A percentile compares a stretch with the other conserved stretches of the same genome.
Conservation (phyloP, 345 rosid species). For the Carallia brachiata region DNA sequence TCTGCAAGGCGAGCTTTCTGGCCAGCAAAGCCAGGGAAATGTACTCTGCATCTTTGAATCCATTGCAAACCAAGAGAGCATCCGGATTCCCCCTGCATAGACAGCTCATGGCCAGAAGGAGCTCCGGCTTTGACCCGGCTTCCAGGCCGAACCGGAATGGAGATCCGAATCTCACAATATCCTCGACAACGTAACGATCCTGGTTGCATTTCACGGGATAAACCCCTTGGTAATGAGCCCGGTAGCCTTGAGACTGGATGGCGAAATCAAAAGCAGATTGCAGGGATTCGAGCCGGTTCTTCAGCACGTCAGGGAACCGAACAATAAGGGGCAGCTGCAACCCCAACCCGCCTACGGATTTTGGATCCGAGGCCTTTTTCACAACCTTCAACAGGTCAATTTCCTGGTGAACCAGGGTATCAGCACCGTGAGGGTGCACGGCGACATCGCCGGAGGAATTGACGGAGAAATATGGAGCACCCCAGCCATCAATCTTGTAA, state of each 20-base stretch:
- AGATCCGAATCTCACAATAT: slow-evolving; percentile 73
- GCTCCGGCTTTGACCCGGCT: slow-evolving; percentile 98
- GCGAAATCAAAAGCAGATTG: slow-evolving; percentile 77
- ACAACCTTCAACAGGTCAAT: slow-evolving; percentile 76
- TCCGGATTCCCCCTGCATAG: slow-evolving; percentile 69
- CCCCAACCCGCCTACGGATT: slow-evolving; percentile 71
- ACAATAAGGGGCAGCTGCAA: slow-evolving; percentile 75
- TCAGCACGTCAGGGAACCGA: slow-evolving; percentile 80
- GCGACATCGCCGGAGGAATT: slow-evolving; percentile 68
- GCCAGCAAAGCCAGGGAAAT: slow-evolving; percentile 73
- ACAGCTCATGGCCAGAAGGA: slow-evolving; percentile 84
- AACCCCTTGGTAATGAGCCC: slow-evolving; percentile 79
- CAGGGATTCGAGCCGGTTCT: slow-evolving; percentile 76
- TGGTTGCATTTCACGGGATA: slow-evolving; percentile 97
- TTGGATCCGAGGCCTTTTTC: slow-evolving; percentile 76
- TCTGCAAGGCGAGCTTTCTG: slow-evolving; percentile 61
- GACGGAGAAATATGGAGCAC: slow-evolving; percentile 80
- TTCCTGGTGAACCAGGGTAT: slow-evolving; percentile 72
- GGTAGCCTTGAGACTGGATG: slow-evolving; percentile 52
- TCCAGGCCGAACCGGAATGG: slow-evolving; percentile 80
- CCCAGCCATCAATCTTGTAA: slow-evolving; percentile 78
- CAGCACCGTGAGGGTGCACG: slow-evolving; percentile 63
- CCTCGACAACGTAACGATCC: slow-evolving; percentile 82
- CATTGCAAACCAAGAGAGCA: slow-evolving; percentile 78
- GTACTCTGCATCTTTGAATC: slow-evolving; percentile 83